These are phyloP conservation scores for Medicago arabica DNA, from an alignment of 306 rosid genomes.

Conservation along the genomic window DNA sequence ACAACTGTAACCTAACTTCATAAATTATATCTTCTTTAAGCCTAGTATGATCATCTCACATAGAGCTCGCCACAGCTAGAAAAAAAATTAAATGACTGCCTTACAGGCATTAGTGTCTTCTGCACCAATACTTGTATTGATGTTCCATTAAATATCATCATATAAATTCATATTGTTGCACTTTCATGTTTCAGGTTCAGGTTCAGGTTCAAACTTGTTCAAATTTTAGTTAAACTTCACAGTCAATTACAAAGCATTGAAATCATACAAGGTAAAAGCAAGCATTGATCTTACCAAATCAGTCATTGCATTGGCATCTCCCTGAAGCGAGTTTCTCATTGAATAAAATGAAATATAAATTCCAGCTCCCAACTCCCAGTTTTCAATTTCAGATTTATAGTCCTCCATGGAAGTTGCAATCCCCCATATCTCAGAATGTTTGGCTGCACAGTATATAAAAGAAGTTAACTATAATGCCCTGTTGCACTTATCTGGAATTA, in stretches of 20 bases:
- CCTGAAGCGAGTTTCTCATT: slow-evolving; percentile 77
- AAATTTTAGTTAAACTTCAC: slow-evolving; percentile 24
- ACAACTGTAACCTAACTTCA: slow-evolving; percentile 10
- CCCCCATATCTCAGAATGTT: slow-evolving; percentile 84
- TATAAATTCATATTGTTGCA: slow-evolving; percentile 14
- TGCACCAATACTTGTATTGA: slow-evolving; percentile 5
- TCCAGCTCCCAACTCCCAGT: slow-evolving; percentile 98
- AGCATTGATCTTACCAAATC: slow-evolving; percentile 58
- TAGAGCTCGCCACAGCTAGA: neutral
- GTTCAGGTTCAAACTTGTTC: slow-evolving; percentile 32
- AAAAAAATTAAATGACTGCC: slow-evolving; percentile 5
- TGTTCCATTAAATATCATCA: slow-evolving; percentile 32
- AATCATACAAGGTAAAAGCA: slow-evolving; percentile 27
- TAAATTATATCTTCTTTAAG: slow-evolving; percentile 7
- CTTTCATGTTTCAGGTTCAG: slow-evolving; percentile 11
- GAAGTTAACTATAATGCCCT: slow-evolving; percentile 30
- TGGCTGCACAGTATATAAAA: slow-evolving; percentile 55
- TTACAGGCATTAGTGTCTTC: slow-evolving; percentile 22
- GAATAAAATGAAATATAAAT: slow-evolving; percentile 83
- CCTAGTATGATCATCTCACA: slow-evolving; percentile 29
- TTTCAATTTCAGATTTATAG: slow-evolving; percentile 94
- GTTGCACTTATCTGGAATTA: slow-evolving; percentile 16
- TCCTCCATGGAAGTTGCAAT: slow-evolving; percentile 84
- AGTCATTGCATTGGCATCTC: slow-evolving; percentile 56
- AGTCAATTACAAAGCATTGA: slow-evolving; percentile 9